These are phyloP conservation scores for Hyaloperonospora brassicae DNA, from an alignment of 352 stramenopile genomes.

Conservation along the genomic window DNA sequence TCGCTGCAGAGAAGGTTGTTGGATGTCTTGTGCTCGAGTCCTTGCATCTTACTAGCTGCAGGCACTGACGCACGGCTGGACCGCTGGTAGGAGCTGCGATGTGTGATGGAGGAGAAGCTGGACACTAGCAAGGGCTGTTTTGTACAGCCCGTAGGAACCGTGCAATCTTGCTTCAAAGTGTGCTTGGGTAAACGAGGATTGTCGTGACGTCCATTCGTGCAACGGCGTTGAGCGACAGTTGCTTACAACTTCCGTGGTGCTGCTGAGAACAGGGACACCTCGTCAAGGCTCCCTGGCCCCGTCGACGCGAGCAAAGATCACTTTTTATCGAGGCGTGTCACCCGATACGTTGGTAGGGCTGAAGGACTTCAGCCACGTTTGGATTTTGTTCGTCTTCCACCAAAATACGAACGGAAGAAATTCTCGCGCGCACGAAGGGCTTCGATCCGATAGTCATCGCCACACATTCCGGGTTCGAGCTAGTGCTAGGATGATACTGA, in stretches of 20 bases:
- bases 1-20: constrained; percentile 56
- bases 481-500: too few relatives aligned
- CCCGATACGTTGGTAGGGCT: constrained; percentile 66
- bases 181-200: constrained; percentile 52
- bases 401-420: constrained; percentile 87
- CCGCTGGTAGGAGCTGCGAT: constrained; percentile 46
- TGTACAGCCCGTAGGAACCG: constrained; percentile 66
- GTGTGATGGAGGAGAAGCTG: constrained; percentile 67
- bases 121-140: constrained; percentile 68
- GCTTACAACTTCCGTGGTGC: background rate
- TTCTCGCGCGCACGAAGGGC: constrained; percentile 43
- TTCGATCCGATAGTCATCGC: constrained; percentile 64
- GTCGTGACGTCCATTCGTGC: background rate
- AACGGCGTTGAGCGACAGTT: background rate
- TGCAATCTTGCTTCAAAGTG: constrained; percentile 72
- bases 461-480: constrained; percentile 47
- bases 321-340: constrained; percentile 75
- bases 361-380: constrained; percentile 79
- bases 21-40: background rate
- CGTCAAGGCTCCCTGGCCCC: constrained; percentile 75
- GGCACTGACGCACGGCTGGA: constrained; percentile 2
- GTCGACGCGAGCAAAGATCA: constrained; percentile 56
- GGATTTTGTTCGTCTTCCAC: constrained; percentile 87
- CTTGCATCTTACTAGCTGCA: background rate
- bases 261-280: constrained; percentile 47